Evolutionary conservation across 202 grass and related monocot genomes (phyloP).

Genomic region (Schoenoplectus triqueter): DNA sequence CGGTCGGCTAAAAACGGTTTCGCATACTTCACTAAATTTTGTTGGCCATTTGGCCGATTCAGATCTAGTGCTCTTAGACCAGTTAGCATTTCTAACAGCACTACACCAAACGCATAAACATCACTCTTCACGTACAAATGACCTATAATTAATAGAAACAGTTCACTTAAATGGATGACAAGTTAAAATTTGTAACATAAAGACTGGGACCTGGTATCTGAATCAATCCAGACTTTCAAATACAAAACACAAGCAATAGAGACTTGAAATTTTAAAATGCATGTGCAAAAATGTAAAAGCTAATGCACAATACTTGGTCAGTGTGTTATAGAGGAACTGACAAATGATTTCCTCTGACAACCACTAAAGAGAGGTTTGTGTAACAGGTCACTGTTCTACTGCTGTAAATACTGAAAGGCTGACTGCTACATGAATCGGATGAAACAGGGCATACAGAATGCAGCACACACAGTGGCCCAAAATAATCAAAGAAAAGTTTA

Average conservation of each 20-base stretch:
- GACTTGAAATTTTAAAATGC: background rate
- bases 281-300: background rate
- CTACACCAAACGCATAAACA: constrained; percentile 80
- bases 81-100: constrained; percentile 79
- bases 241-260: background rate
- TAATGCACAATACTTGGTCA: background rate
- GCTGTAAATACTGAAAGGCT: background rate
- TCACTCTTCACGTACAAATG: constrained; percentile 96
- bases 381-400: background rate
- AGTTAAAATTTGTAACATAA: background rate
- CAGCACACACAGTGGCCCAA: background rate
- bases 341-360: background rate
- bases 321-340: background rate
- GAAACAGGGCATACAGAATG: background rate
- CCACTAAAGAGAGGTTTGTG: background rate
- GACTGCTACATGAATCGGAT: background rate
- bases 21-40: constrained; percentile 71
- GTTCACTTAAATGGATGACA: background rate
- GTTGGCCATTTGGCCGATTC: constrained; percentile 41
- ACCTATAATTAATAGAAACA: constrained; percentile 44
- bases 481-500: background rate
- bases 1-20: constrained; percentile 61
- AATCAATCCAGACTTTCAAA: background rate
- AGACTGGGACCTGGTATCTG: background rate
- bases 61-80: constrained; percentile 68